Base-by-base conservation (phyloP, 305 asterid species). In the Rubia peregrina region DNA sequence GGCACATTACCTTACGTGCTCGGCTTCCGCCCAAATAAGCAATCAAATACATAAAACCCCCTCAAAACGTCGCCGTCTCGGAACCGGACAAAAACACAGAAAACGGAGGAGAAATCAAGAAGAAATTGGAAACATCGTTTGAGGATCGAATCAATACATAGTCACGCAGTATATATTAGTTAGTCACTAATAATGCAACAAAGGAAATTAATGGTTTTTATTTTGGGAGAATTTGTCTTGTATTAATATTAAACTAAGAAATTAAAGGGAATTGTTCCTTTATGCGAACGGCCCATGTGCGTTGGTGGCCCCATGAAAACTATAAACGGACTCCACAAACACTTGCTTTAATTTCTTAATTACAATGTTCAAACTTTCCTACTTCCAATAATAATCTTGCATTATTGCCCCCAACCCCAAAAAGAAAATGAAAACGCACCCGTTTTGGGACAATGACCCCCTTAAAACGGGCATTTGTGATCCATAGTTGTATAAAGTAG, bases 201-300 rank as follows among this genome's bases (percentile, higher is more conserved):
- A 17, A 6, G 24, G 24, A 51, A 83, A 81, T 75, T 76, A 77
- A 79, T 60, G 33, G 19, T 19, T 57, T 57, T 70, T 65, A 78
- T 59, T 70, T 76, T 70, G 62, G 33, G 33, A 19, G 67, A 38
- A 44, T 68, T 82, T 80, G 69, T 76, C 81, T 76, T 82, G 81
- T 79, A 79, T 67, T 40, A 26, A 26, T 26, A 26, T 26, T 24
- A 62, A 36, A 62, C n/a, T 5, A 62, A 63, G 9, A 65, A 40
- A 33, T 33, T 33, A 33, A 17, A 65, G 44, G 84, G 67, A 78
- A 87, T 73, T 74, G 71, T 78, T 62, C 71, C 89, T 84, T 91
- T 85, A 81, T 82, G 86, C 79, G 83, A 92, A 92, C 90, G 95
- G 87, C 83, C 90, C 97, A 92, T 90, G 96, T 92, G 98, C 76